phyloP scores from a whole-genome alignment of 1,284 basidiomycete species.

The Moesziomyces globuligerus region DNA sequence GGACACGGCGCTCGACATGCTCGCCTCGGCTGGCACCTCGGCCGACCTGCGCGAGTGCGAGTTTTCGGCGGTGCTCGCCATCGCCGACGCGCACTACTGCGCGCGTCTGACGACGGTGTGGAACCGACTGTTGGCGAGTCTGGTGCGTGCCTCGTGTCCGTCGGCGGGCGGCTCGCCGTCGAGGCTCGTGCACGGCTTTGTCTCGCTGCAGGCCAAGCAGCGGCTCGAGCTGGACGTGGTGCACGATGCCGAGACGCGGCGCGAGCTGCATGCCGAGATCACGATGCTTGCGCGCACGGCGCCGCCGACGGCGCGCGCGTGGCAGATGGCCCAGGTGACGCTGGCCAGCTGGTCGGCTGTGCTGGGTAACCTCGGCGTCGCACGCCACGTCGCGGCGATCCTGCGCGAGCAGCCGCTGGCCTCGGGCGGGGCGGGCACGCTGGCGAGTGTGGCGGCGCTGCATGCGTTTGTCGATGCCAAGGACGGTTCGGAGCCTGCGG shows the following conservation, averaged over 20 bases:
- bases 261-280: slow-evolving; percentile 41
- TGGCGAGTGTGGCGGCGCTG: slow-evolving; percentile 18
- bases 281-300: slow-evolving; percentile 41
- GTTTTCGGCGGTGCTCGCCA: slow-evolving; percentile 46
- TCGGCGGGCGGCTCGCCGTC: slow-evolving; percentile 6
- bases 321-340: slow-evolving; percentile 45
- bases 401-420: slow-evolving; percentile 19
- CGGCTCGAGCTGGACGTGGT: slow-evolving; percentile 45
- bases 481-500: not conserved
- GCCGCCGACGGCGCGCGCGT: slow-evolving; percentile 32
- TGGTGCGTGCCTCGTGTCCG: slow-evolving; percentile 51
- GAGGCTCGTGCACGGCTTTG: slow-evolving; percentile 16
- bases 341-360: slow-evolving; percentile 56
- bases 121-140: slow-evolving; percentile 48
- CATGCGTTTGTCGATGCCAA: slow-evolving; percentile 18
- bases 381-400: slow-evolving; percentile 32
- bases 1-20: slow-evolving; percentile 41
- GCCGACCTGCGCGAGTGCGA: slow-evolving; percentile 11
- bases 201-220: slow-evolving; percentile 28
- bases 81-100: slow-evolving; percentile 55
- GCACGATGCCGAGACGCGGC: slow-evolving; percentile 24
- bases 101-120: slow-evolving; percentile 49
- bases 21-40: slow-evolving; percentile 16
- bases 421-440: slow-evolving; percentile 2
- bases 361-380: slow-evolving; percentile 47